Conservation (phyloP, 2,329 filamentous ascomycete genomes). For the Aspergillus pseudonomiae region DNA sequence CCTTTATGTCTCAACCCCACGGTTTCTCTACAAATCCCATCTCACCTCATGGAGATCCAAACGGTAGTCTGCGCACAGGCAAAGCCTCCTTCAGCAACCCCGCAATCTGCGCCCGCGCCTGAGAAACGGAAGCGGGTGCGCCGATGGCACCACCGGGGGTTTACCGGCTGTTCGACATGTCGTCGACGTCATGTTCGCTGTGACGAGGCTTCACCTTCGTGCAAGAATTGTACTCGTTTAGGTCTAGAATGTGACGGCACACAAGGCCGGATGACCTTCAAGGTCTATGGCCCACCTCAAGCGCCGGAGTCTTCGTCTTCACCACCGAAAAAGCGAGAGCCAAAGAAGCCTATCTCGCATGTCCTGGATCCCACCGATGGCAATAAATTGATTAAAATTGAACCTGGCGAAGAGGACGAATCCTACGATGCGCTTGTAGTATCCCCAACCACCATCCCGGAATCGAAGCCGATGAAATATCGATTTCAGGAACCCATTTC, state of each 20-base stretch:
- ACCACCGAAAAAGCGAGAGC: slow-evolving; percentile 23
- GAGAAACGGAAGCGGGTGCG: slow-evolving; percentile 38
- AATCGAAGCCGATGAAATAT: slow-evolving; percentile 23
- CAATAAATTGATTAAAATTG: slow-evolving; percentile 5
- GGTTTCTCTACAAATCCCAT: slow-evolving; percentile 10
- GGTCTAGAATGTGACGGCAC: slow-evolving; percentile 37
- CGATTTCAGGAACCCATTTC: slow-evolving; percentile 31
- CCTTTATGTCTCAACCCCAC: slow-evolving; percentile 31
- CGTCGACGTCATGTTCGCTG: slow-evolving; percentile 44
- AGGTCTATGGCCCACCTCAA: slow-evolving; percentile 38
- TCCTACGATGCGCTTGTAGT: slow-evolving; percentile 27
- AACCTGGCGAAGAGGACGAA: slow-evolving; percentile 18
- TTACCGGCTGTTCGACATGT: slow-evolving; percentile 46
- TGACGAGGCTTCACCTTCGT: slow-evolving; percentile 40
- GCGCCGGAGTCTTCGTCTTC: slow-evolving; percentile 17
- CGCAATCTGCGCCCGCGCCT: slow-evolving; percentile 19
- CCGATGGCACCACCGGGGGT: slow-evolving; percentile 46
- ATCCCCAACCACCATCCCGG: slow-evolving; percentile 29
- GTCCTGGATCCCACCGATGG: slow-evolving; percentile 5
- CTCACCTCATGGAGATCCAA: slow-evolving; percentile 33
- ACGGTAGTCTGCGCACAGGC: slow-evolving; percentile 24
- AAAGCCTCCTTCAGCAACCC: slow-evolving; percentile 19
- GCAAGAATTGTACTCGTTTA: slow-evolving; percentile 42
- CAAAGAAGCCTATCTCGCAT: slow-evolving; percentile 21
- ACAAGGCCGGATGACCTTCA: slow-evolving; percentile 42